Evolutionary conservation across 2,329 filamentous ascomycete genomes (phyloP).

Genomic region (Arthroderma sp.): DNA sequence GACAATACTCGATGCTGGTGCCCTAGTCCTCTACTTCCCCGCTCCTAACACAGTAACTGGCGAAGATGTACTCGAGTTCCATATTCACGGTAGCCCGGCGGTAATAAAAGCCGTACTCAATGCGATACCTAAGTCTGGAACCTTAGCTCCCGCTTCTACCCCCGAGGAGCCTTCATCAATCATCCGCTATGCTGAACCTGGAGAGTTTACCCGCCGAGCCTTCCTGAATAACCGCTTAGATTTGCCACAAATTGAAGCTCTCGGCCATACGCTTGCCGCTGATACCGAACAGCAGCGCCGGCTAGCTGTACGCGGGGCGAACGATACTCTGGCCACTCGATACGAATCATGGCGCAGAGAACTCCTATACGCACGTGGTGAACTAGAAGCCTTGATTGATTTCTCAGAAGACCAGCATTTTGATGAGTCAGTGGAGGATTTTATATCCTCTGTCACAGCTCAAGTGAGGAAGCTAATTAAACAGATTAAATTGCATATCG

Average conservation of each 20-base stretch:
- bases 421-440: constrained; percentile 64
- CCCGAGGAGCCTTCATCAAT: neutral
- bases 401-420: constrained; percentile 97
- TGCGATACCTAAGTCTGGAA: constrained; percentile 48
- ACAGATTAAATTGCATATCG: constrained; percentile 55
- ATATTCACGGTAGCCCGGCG: constrained; percentile 84
- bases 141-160: constrained; percentile 2
- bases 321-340: constrained; percentile 52
- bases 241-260: constrained; percentile 63
- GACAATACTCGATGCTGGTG: constrained; percentile 57
- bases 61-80: constrained; percentile 82
- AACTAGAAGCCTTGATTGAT: constrained; percentile 90
- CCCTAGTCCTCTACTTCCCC: constrained; percentile 73
- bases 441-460: constrained; percentile 55
- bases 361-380: constrained; percentile 68
- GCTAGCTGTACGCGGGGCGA: constrained; percentile 67
- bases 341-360: constrained; percentile 75
- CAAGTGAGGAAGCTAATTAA: constrained; percentile 50
- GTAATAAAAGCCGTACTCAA: constrained; percentile 74
- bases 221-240: constrained; percentile 79
- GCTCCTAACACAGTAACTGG: constrained; percentile 74
- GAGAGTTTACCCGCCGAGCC: constrained; percentile 86
- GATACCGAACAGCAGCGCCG: constrained; percentile 88
- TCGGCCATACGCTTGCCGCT: constrained; percentile 48
- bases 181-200: constrained; percentile 82